Evolutionary conservation across 768 basidiomycete genomes (phyloP).

Genomic region (Psilocybe sp.): DNA sequence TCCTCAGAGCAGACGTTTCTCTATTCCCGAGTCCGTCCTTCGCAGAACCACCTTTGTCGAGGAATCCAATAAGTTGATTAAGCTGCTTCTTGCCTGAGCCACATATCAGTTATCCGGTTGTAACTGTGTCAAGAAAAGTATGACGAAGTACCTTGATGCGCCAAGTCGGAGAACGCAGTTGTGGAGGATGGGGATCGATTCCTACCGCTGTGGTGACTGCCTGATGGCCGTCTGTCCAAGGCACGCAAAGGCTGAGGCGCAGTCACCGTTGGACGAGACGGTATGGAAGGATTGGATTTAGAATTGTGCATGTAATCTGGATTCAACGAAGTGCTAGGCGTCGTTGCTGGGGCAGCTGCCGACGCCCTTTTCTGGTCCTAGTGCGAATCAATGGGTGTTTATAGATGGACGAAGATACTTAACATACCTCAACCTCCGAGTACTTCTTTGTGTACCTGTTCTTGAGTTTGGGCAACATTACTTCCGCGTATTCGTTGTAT

Average conservation of each 20-base stretch:
- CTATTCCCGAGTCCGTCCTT: conserved; percentile 60
- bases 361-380: conserved; percentile 67
- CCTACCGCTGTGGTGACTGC: conserved; percentile 47
- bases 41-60: conserved; percentile 70
- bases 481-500: conserved; percentile 82
- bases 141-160: conserved; percentile 66
- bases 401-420: background rate
- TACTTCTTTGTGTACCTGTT: conserved; percentile 80
- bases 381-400: background rate
- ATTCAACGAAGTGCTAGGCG: conserved; percentile 22
- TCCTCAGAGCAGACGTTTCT: conserved; percentile 66
- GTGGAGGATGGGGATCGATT: conserved; percentile 82
- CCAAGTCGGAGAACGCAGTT: conserved; percentile 82
- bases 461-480: conserved; percentile 77
- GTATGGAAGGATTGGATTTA: conserved; percentile 43
- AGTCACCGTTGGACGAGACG: conserved; percentile 54
- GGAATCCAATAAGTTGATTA: conserved; percentile 80
- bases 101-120: conserved; percentile 3
- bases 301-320: conserved; percentile 35
- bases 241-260: conserved; percentile 75
- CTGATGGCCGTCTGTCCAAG: conserved; percentile 71
- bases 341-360: conserved; percentile 29
- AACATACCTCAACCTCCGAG: conserved; percentile 77
- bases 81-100: conserved; percentile 76
- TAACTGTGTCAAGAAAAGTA: background rate